Conservation (phyloP, 2,329 filamentous ascomycete genomes). For the Paraconiothyrium brasiliense region DNA sequence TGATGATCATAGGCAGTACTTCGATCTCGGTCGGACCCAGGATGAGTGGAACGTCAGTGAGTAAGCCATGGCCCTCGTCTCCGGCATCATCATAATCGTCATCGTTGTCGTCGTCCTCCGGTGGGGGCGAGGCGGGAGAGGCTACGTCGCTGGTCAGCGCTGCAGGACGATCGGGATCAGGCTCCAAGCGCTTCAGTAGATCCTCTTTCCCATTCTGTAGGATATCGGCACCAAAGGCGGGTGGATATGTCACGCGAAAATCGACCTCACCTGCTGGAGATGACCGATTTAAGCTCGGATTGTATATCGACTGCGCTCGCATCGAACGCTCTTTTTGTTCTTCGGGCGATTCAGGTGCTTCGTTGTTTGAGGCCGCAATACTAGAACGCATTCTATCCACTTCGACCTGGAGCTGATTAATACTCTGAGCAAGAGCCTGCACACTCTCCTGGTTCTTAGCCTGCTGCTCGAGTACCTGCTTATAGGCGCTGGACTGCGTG, state of each 20-base stretch:
- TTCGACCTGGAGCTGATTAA: constrained; percentile 52
- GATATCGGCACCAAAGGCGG: constrained; percentile 58
- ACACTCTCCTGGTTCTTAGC: constrained; percentile 51
- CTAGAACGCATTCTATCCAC: constrained; percentile 50
- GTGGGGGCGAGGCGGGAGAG: constrained; percentile 51
- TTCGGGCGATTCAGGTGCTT: constrained; percentile 22
- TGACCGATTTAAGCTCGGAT: constrained; percentile 48
- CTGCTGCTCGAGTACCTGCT: constrained; percentile 49
- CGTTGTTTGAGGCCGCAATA: constrained; percentile 39
- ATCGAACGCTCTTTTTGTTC: constrained; percentile 34
- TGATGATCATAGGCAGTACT: constrained; percentile 95
- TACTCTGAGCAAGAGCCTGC: constrained; percentile 51
- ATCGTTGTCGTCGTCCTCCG: constrained; percentile 73
- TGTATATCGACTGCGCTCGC: constrained; percentile 42
- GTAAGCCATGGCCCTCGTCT: constrained; percentile 79
- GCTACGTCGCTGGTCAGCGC: constrained; percentile 51
- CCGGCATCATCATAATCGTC: constrained; percentile 78
- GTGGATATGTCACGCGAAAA: constrained; percentile 60
- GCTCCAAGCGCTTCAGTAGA: constrained; percentile 60
- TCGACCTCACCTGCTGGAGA: constrained; percentile 55
- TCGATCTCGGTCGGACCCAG: constrained; percentile 95
- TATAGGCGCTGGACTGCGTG: constrained; percentile 47
- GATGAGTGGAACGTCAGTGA: constrained; percentile 95
- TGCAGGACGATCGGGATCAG: constrained; percentile 53
- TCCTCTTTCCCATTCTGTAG: constrained; percentile 61